phyloP scores from a whole-genome alignment of 495 filamentous ascomycete species.

The Darksidea phi region DNA sequence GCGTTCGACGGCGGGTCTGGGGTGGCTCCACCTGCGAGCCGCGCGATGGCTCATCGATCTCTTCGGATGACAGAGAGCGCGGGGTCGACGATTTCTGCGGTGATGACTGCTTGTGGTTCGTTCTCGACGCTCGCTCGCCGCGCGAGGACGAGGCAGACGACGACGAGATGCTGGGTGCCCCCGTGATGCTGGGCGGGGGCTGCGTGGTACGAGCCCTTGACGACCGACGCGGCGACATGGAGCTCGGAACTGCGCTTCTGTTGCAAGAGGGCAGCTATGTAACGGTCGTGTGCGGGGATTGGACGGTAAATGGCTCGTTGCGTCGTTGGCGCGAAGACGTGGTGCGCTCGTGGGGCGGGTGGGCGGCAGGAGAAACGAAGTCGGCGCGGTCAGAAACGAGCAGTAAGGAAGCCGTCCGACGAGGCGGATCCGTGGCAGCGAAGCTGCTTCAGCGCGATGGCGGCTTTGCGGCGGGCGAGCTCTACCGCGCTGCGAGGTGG shows the following conservation, averaged over 20 bases:
- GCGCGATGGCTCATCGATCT: constrained; percentile 66
- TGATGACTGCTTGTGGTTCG: constrained; percentile 68
- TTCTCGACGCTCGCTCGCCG: constrained; percentile 66
- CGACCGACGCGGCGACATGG: constrained; percentile 77
- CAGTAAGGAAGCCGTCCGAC: background rate
- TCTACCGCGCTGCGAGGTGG: constrained; percentile 7
- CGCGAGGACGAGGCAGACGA: constrained; percentile 69
- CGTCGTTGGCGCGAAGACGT: too few relatives aligned
- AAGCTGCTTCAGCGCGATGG: background rate
- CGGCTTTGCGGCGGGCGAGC: background rate
- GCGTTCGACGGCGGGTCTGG: constrained; percentile 71
- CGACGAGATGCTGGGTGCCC: constrained; percentile 72
- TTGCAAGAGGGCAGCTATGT: too few relatives aligned
- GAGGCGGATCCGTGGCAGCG: constrained; percentile 3
- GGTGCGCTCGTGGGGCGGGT: too few relatives aligned
- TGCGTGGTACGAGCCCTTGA: constrained; percentile 84
- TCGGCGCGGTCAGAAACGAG: too few relatives aligned
- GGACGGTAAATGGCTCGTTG: too few relatives aligned
- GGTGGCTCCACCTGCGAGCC: constrained; percentile 59
- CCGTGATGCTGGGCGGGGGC: constrained; percentile 58
- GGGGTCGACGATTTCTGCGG: constrained; percentile 71
- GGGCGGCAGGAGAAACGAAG: too few relatives aligned
- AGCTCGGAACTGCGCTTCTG: background rate
- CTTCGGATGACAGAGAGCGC: constrained; percentile 73
- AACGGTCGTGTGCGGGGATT: too few relatives aligned